These are phyloP conservation scores for Pythium volutum DNA, from an alignment of 352 stramenopile species.

Conservation along the genomic window DNA sequence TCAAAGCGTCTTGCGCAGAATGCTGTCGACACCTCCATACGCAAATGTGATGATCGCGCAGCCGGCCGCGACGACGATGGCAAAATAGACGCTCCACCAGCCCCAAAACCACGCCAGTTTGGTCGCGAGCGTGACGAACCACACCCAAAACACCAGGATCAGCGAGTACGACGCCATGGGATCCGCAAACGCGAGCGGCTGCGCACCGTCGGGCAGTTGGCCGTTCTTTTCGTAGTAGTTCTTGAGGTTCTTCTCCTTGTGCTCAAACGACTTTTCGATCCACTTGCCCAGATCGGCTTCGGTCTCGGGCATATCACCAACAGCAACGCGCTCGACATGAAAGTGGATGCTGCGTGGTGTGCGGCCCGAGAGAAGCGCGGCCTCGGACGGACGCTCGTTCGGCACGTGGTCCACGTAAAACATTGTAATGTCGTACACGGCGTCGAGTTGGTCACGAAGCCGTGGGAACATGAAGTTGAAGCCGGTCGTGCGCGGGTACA, in stretches of 20 bases:
- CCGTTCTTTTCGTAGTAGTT: slow-evolving; percentile 57
- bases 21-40: slow-evolving; percentile 43
- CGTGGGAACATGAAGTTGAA: slow-evolving; percentile 75
- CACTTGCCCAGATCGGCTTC: slow-evolving; percentile 46
- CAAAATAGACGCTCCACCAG: slow-evolving; percentile 11
- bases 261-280: slow-evolving; percentile 64
- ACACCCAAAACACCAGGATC: slow-evolving; percentile 58
- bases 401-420: slow-evolving; percentile 70
- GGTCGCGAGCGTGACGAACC: slow-evolving; percentile 4
- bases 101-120: slow-evolving; percentile 12
- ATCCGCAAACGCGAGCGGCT: slow-evolving; percentile 42
- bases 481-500: slow-evolving; percentile 76
- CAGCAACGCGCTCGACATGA: slow-evolving; percentile 62
- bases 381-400: slow-evolving; percentile 66
- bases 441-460: slow-evolving; percentile 49
- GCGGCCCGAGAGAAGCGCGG: slow-evolving; percentile 52
- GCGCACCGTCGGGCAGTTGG: slow-evolving; percentile 44
- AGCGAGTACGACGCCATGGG: slow-evolving; percentile 28
- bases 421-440: slow-evolving; percentile 82
- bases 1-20: slow-evolving; percentile 24
- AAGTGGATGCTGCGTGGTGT: slow-evolving; percentile 65
- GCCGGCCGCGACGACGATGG: slow-evolving; percentile 2
- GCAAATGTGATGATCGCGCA: slow-evolving; percentile 6
- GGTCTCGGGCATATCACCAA: slow-evolving; percentile 36
- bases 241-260: slow-evolving; percentile 62